phyloP scores from a whole-genome alignment of 345 rosid genomes.

The Boechera retrofracta region DNA sequence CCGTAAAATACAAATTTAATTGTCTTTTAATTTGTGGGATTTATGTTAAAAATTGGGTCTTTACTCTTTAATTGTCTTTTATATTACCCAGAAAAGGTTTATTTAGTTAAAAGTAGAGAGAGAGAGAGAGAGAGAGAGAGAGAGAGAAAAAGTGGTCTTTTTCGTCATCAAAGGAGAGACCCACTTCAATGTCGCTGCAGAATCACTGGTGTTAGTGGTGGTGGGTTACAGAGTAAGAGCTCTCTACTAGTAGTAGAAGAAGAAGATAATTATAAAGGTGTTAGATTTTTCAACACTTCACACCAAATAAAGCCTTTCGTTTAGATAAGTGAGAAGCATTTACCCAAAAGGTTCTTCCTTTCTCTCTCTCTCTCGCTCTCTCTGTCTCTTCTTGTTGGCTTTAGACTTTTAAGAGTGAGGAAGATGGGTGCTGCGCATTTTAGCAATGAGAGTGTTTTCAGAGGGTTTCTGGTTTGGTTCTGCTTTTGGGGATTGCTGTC shows the following conservation, averaged over 20 bases:
- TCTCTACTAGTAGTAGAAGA: slow-evolving; percentile 23
- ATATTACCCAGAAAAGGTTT: slow-evolving; percentile 17
- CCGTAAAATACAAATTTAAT: background rate
- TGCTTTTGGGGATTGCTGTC: slow-evolving; percentile 58
- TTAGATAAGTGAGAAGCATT: slow-evolving; percentile 25
- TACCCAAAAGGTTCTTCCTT: slow-evolving; percentile 27
- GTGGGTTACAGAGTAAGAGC: slow-evolving; percentile 43
- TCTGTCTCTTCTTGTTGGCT: slow-evolving; percentile 22
- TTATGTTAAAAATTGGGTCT: background rate
- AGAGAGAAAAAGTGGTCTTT: slow-evolving; percentile 33
- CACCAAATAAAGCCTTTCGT: slow-evolving; percentile 34
- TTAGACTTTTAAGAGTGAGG: background rate
- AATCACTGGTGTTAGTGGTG: slow-evolving; percentile 49
- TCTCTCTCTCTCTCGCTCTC: background rate
- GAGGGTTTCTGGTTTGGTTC: slow-evolving; percentile 47
- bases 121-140: slow-evolving; percentile 31
- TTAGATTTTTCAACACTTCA: slow-evolving; percentile 30
- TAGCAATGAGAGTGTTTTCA: slow-evolving; percentile 43
- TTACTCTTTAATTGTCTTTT: background rate
- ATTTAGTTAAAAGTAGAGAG: slow-evolving; percentile 36
- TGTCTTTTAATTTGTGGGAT: too few species aligned
- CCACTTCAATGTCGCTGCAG: slow-evolving; percentile 46
- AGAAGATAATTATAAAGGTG: slow-evolving; percentile 37
- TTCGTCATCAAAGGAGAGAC: slow-evolving; percentile 48
- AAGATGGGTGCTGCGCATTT: slow-evolving; percentile 50